Evolutionary conservation across 768 basidiomycete species (phyloP), one percentile per base, ranked within the genome.

Genomic region (Lentinula raphanica): DNA sequence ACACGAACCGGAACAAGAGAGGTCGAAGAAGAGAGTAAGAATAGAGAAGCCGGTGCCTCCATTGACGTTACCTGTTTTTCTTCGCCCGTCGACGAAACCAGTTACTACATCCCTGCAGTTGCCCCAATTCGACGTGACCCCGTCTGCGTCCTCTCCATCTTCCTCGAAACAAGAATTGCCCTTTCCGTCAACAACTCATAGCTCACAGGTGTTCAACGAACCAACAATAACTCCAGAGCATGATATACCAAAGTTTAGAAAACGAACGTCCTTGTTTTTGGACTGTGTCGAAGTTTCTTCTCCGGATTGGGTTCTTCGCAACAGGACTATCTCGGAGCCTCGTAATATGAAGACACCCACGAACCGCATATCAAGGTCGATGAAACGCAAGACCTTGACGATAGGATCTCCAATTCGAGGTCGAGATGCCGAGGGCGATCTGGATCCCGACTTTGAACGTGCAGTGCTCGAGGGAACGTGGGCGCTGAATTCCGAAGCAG

Each of bases 11-110:
- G 54, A 35, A 29, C 31, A 65, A 54, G 65, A 59, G 64, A 64
- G 59, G 62, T 58, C 60, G 63, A 67, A 49, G 39, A 72, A 65
- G 68, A 72, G 54, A 42, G 54, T 56, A 17, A 28, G 64, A 68
- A 72, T 35, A 67, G 74, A 59, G 48, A 61, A 31, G 60, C 49
- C 3, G 66, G 71, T 28, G 69, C 64, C 58, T 8, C 21, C 25
- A 15, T 44, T 50, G 19, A 40, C 31, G 79, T 31, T 44, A 44
- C 54, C 54, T 44, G 8, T 23, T 27, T 25, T 38, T 32, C 13
- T 17, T 29, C 59, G 65, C 9, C 32, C 32, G 49, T 11, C 1
- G 5, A 44, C 56, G 19, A 50, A 12, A 57, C 23, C 40, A 23
- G 23, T 9, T 38, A 53, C 17, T 38, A 17, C 23, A 35, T 23